Base-by-base conservation (phyloP, 306 rosid species). In the Corylus avellana region DNA sequence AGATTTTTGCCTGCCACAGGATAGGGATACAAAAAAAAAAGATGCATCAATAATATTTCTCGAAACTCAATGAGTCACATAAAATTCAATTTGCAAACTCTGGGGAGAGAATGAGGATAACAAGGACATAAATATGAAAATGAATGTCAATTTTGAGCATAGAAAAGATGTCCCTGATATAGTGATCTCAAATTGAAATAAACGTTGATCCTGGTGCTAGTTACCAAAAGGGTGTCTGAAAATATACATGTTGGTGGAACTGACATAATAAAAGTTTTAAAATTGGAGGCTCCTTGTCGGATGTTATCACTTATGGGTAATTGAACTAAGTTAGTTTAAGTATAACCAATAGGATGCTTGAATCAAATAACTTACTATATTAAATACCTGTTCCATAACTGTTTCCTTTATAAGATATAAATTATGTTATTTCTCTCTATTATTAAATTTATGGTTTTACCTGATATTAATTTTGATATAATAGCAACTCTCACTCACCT, bases 1-100 rank as follows among this genome's bases (percentile, higher is more conserved):
- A 90, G 42, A 94, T 89, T 83, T 90, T 91, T 77, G 98, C 97
- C 98, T 94, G 89, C 82, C 87, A 85, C 37, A 47, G 37, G 63
- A 79, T 8, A 18, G 29, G 72, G 49, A 25, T 17, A 42, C 6
- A 32, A 32, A 32, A 58, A 61, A 53, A 25, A 69, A 25, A 22
- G 39, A 46, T 47, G 5, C 32, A 66, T 20, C 46, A 59, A 11
- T 59, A 59, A 25, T 49, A 4, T 32, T 64, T 66, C 6, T 49
- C 3, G n/a, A 63, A 56, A 59, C 53, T 50, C 64, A 39, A 42
- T 18, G 66, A 47, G 75, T 75, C 39, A 32, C 55, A 20, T 35
- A 75, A 64, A 49, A 35, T 49, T 32, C 42, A 63, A 73, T 72
- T 63, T 11, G 75, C 61, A 27, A 78, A 32, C 25, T 37, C 47